Base-by-base conservation (phyloP, 257 asterid genomes). In the Verbena officinalis region DNA sequence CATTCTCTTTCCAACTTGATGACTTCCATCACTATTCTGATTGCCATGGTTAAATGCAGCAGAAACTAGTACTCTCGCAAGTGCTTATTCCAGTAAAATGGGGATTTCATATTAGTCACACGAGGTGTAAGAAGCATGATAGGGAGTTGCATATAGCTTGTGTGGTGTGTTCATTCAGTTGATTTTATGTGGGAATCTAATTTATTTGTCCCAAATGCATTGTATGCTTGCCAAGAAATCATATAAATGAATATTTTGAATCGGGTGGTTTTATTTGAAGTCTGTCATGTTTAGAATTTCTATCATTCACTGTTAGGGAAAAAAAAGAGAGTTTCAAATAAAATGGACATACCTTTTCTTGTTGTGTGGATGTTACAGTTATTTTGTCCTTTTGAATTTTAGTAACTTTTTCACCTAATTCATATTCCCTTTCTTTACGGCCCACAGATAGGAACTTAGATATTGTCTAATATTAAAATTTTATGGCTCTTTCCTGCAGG, bases 401-500 rank as follows among this genome's bases (percentile, higher is more conserved):
- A 40, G 30, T 30, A 19, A 11, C 14, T 61, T 40, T 30, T 43
- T 43, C 23, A 51, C 30, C 60, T 23, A 40, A 22, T 23, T 64
- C 38, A 27, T 45, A 39, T 71, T 23, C 67, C 50, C 62, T 55
- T 64, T 40, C 61, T 57, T 60, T 30, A 9, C 53, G 62, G 24
- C 50, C 44, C 49, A 60, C 57, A 69, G 64, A 59, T 34, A 34
- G 16, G 42, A 52, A 10, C 56, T 17, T 54, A 7, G 51, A 12
- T 53, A 16, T 40, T 34, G 62, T 65, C 69, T 51, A 42, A 30
- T 49, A 42, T 50, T 68, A 57, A 16, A 34, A 36, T 45, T 65
- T 66, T 64, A 22, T 34, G 44, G 65, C 31, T 38, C 53, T 71
- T 69, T 75, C 20, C 70, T 59, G 65, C 83, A 94, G 99, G 90